Evolutionary conservation across 1,284 basidiomycete species (phyloP).

Genomic region (Athelia sp.): DNA sequence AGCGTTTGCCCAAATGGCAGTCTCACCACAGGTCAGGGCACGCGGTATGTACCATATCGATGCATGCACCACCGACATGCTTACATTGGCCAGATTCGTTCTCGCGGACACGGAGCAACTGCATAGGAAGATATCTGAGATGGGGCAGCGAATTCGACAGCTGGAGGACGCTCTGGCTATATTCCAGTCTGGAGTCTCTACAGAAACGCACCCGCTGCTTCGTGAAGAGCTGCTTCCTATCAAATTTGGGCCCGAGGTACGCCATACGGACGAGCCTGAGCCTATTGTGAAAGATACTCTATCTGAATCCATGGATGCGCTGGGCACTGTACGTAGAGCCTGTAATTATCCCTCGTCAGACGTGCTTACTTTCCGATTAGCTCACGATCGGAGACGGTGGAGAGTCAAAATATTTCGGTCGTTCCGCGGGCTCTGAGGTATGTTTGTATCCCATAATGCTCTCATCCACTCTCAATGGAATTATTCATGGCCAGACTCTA

Average conservation of each 20-base stretch:
- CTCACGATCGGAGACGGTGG: constrained; percentile 58
- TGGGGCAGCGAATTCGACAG: constrained; percentile 69
- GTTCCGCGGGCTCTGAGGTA: constrained; percentile 57
- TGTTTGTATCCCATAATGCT: constrained; percentile 19
- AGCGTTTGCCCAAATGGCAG: constrained; percentile 54
- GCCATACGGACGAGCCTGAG: constrained; percentile 19
- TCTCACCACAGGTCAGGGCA: constrained; percentile 55
- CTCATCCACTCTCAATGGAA: constrained; percentile 1
- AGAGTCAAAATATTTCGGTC: constrained; percentile 66
- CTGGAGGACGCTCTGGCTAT: constrained; percentile 66
- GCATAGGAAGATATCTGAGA: constrained; percentile 63
- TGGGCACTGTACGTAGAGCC: too few species aligned
- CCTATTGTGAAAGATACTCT: constrained; percentile 20
- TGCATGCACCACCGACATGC: background rate
- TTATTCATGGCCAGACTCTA: constrained; percentile 30
- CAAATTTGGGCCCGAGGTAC: constrained; percentile 48
- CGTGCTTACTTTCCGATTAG: too few species aligned
- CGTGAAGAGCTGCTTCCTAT: constrained; percentile 54
- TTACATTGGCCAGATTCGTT: constrained; percentile 42
- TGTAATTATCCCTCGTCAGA: too few species aligned
- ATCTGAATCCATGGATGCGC: constrained; percentile 34
- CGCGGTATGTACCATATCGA: constrained; percentile 30
- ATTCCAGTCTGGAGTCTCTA: constrained; percentile 56
- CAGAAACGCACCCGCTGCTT: constrained; percentile 59
- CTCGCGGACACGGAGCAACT: constrained; percentile 68